Evolutionary conservation across 2,329 filamentous ascomycete species (phyloP), one percentile per base, ranked within the genome.

Genomic region (Stenocarpella maydis): DNA sequence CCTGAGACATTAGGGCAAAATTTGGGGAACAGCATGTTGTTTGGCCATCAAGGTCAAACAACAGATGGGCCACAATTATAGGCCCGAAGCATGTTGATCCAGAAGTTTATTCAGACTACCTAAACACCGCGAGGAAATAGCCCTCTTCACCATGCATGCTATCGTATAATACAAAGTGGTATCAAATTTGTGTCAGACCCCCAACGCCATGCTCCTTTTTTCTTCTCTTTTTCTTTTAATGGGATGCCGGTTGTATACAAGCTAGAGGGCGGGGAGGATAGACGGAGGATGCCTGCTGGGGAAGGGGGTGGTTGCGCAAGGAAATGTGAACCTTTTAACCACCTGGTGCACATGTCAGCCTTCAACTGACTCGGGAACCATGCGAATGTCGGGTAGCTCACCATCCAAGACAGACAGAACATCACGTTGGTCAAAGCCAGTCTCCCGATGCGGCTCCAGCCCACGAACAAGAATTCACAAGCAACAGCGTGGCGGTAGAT

Each of bases 61-160:
- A 49, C 28, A n/a, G 28, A 49, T 43, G n/a, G 43, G 58, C 49
- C 58, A 31, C 55, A 61, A 34, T 37, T 41, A 47, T 34, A 26
- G 55, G 55, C 55, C 26, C 17, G 26, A 15, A 21, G 28, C 24
- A 31, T 37, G 43, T 63, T 63, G 58, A n/a, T 63, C 19, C 28
- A 49, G 10, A 28, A 49, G 41, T 63, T 49, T 49, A 63, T 63
- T 49, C 5, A 24, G 43, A 63, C 52, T 31, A 54, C 43, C 41
- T 37, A 37, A 9, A 34, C 19, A 4, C 14, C 14, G 19, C 41
- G 24, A 49, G 28, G 24, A 37, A 12, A 4, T 43, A 9, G 7
- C 2, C 24, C 28, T 34, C 26, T 37, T 7, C 26, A 10, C 3
- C 17, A 19, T 19, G 1, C 14, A 26, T 31, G 41, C 26, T 26